These are phyloP conservation scores for Elsinoe batatas DNA, from an alignment of 2,329 filamentous ascomycete species.

Conservation along the genomic window DNA sequence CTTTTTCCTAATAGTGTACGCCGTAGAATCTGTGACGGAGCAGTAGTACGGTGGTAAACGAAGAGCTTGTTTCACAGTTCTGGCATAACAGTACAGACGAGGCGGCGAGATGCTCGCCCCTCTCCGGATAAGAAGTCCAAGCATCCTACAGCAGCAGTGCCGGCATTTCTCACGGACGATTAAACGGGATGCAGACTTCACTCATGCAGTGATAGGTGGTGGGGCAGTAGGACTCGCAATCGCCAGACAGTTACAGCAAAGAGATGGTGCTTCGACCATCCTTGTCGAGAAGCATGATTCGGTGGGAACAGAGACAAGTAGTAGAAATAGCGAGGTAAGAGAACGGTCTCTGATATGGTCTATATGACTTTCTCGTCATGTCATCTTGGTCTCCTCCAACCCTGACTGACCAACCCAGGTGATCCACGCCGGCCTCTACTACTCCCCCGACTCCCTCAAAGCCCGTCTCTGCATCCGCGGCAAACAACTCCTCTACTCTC, in stretches of 20 bases:
- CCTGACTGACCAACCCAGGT: constrained; percentile 42
- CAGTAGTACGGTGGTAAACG: no score
- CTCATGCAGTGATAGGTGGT: constrained; percentile 57
- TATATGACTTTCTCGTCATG: no score
- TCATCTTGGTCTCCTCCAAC: no score
- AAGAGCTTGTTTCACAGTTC: not conserved
- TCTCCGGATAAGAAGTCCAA: not conserved
- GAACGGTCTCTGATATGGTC: no score
- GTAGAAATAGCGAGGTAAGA: constrained; percentile 71
- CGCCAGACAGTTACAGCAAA: constrained; percentile 58
- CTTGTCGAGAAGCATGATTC: constrained; percentile 69
- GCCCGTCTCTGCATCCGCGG: constrained; percentile 73
- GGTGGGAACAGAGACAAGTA: constrained; percentile 76
- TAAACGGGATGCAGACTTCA: constrained; percentile 46
- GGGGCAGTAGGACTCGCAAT: constrained; percentile 73
- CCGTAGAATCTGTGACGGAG: no score
- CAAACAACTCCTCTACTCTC: constrained; percentile 64
- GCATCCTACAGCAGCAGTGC: not conserved
- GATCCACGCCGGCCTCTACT: constrained; percentile 92
- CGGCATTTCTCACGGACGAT: constrained; percentile 35
- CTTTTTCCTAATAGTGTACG: not conserved
- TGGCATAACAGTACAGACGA: not conserved
- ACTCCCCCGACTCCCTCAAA: constrained; percentile 67
- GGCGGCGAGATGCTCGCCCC: not conserved
- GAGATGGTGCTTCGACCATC: constrained; percentile 55